Evolutionary conservation across 140 eudicot genomes (phyloP).

Genomic region (Flaveria floridana): DNA sequence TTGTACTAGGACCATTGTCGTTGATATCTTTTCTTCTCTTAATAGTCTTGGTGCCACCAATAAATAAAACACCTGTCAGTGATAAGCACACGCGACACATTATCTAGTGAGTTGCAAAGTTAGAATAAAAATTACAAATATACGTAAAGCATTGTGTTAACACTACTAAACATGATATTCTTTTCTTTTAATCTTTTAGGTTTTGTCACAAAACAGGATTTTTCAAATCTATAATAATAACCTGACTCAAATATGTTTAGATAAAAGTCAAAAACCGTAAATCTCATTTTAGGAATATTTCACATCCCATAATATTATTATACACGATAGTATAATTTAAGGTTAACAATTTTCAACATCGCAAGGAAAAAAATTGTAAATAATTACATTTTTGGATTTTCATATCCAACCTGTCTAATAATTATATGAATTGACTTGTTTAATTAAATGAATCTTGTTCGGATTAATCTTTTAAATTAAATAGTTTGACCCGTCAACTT

Average conservation of each 20-base stretch:
- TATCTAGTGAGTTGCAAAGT: no score
- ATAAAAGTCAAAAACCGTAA: neutral
- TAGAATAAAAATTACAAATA: no score
- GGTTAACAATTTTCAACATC: no score
- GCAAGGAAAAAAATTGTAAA: no score
- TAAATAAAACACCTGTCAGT: conserved; percentile 58
- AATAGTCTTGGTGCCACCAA: conserved; percentile 52
- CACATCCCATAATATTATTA: neutral
- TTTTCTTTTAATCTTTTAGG: no score
- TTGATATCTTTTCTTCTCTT: conserved; percentile 46
- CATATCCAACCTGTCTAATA: neutral
- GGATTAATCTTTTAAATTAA: no score
- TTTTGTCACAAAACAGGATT: neutral
- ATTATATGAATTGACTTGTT: neutral
- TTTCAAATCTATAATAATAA: neutral
- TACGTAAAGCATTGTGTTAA: neutral
- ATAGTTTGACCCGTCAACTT: no score
- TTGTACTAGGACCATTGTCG: conserved; percentile 44
- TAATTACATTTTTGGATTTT: no score
- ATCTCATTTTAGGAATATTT: no score
- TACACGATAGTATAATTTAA: no score
- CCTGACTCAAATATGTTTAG: neutral
- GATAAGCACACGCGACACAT: neutral
- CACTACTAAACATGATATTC: no score
- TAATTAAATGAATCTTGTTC: neutral